Conservation (phyloP, 768 basidiomycete genomes). For the Trametes punicea region DNA sequence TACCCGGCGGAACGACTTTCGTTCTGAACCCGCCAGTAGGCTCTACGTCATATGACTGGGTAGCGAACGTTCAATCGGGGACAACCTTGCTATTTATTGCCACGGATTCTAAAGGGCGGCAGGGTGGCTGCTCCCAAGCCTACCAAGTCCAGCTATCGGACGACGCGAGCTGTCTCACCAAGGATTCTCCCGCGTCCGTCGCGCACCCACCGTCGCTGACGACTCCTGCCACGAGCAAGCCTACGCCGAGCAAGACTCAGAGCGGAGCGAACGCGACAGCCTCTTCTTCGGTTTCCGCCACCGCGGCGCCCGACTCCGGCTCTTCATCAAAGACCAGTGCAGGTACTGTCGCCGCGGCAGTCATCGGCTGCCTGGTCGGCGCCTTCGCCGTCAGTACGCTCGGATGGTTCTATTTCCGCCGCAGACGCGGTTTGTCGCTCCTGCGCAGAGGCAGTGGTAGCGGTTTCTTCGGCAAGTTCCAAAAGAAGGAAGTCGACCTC, state of each 20-base stretch:
- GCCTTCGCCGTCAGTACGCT: slow-evolving; percentile 20
- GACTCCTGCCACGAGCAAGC: slow-evolving; percentile 51
- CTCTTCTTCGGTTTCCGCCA: slow-evolving; percentile 14
- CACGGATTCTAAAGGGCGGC: slow-evolving; percentile 26
- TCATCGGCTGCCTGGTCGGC: slow-evolving; percentile 24
- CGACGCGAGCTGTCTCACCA: slow-evolving; percentile 25
- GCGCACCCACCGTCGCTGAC: slow-evolving; percentile 21
- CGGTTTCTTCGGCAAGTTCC: slow-evolving; percentile 8
- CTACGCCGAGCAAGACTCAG: not conserved
- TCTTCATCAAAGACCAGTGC: slow-evolving; percentile 12
- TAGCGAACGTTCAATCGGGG: slow-evolving; percentile 21
- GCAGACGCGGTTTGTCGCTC: slow-evolving; percentile 4
- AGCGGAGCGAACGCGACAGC: not conserved
- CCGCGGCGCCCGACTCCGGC: not conserved
- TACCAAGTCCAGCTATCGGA: slow-evolving; percentile 19
- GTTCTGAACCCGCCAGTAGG: slow-evolving; percentile 24
- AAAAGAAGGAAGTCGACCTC: slow-evolving; percentile 17
- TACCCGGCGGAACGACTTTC: slow-evolving; percentile 27
- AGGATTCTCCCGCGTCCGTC: slow-evolving; percentile 23
- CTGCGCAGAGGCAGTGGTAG: not conserved
- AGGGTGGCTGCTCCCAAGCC: slow-evolving; percentile 26
- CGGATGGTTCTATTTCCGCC: slow-evolving; percentile 23
- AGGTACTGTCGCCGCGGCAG: slow-evolving; percentile 23
- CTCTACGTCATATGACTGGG: slow-evolving; percentile 25
- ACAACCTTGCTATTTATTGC: slow-evolving; percentile 25